Evolutionary conservation across 2,329 filamentous ascomycete species (phyloP).

Genomic region (Alternaria atra): DNA sequence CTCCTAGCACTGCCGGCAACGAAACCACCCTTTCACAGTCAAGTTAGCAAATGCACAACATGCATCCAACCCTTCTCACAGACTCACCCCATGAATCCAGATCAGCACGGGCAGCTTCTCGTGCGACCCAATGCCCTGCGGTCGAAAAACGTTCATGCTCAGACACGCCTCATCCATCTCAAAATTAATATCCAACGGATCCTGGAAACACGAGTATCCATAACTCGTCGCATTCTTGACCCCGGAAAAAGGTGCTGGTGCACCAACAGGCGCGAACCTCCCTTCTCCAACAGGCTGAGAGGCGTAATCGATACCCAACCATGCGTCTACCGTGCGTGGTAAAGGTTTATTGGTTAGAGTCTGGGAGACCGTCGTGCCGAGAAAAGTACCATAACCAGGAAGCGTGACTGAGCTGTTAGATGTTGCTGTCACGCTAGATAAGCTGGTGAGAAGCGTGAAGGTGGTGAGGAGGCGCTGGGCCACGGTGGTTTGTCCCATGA

Average conservation of each 20-base stretch:
- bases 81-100: conserved; percentile 42
- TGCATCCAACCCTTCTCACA: not conserved
- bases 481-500: conserved; percentile 8
- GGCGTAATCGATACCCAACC: conserved; percentile 59
- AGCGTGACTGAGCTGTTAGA: conserved; percentile 29
- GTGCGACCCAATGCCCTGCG: conserved; percentile 22
- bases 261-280: conserved; percentile 52
- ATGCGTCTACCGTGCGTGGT: conserved; percentile 53
- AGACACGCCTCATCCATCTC: conserved; percentile 35
- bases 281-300: conserved; percentile 48
- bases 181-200: conserved; percentile 46
- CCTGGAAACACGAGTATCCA: conserved; percentile 55
- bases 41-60: not conserved
- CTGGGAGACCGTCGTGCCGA: conserved; percentile 47
- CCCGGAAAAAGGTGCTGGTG: conserved; percentile 51
- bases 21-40: conserved; percentile 23
- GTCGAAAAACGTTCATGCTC: conserved; percentile 40
- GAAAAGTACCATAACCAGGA: conserved; percentile 52
- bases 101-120: conserved; percentile 39
- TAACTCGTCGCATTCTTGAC: conserved; percentile 50
- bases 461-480: conserved; percentile 9
- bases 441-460: conserved; percentile 3
- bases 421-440: not conserved
- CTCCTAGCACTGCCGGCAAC: conserved; percentile 33
- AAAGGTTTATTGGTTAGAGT: conserved; percentile 50